Evolutionary conservation across 495 filamentous ascomycete genomes (phyloP).

Genomic region (Penicillium turbatum): DNA sequence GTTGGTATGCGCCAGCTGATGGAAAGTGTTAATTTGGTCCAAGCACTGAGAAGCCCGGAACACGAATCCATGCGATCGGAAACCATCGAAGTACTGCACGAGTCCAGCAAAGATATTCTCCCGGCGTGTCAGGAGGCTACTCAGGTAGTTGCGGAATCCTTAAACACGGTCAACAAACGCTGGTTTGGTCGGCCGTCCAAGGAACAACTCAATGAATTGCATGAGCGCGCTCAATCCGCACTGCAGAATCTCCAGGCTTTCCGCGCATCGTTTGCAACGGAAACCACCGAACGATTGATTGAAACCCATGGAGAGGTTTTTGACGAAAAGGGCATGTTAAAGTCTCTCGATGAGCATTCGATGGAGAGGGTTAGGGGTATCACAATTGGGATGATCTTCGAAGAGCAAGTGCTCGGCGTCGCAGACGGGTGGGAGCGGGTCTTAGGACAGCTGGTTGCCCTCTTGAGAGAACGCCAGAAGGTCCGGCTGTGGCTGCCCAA

Average conservation of each 20-base stretch:
- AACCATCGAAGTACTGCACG: constrained; percentile 24
- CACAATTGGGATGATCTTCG: constrained; percentile 27
- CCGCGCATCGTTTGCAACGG: constrained; percentile 18
- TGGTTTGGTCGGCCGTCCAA: constrained; percentile 25
- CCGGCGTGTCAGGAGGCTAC: constrained; percentile 24
- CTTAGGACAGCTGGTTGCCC: constrained; percentile 16
- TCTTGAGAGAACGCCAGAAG: constrained; percentile 24
- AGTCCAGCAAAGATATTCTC: constrained; percentile 20
- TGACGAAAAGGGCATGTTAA: constrained; percentile 22
- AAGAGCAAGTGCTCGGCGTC: constrained; percentile 28
- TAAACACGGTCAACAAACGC: constrained; percentile 26
- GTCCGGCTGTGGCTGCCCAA: constrained; percentile 23
- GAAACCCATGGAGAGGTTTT: constrained; percentile 25
- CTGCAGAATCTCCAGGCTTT: constrained; percentile 16
- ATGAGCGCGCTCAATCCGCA: constrained; percentile 10
- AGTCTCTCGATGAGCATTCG: constrained; percentile 8
- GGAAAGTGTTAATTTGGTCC: constrained; percentile 20
- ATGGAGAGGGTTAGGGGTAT: constrained; percentile 19
- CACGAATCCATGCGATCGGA: constrained; percentile 22
- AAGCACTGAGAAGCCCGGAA: constrained; percentile 23
- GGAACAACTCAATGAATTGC: constrained; percentile 14
- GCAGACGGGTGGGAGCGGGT: constrained; percentile 19
- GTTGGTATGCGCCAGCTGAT: constrained; percentile 28
- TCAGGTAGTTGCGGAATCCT: constrained; percentile 14
- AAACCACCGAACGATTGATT: constrained; percentile 27